Base-by-base conservation (phyloP, 2,329 filamentous ascomycete genomes). In the Fusarium setosum region DNA sequence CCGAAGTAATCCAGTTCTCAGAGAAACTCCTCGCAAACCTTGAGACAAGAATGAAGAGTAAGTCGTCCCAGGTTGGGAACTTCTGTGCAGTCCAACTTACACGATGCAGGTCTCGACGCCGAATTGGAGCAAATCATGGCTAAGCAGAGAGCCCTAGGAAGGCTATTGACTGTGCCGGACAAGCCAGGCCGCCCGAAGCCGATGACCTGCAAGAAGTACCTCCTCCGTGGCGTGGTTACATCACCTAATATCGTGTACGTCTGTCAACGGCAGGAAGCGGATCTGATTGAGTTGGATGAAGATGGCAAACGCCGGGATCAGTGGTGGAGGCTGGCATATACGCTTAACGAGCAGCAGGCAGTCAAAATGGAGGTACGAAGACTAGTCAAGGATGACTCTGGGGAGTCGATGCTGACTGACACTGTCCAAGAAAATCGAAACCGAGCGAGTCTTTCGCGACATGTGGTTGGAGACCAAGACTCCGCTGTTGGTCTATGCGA, bases 251-350 rank as follows among this genome's bases (percentile, higher is more conserved):
- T 84, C 2, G 77, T 83, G 10, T 88, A 86, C 63, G 75, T 88
- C 31, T 86, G 85, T 66, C 79, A 78, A 57, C 77, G 81, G 34
- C 69, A 76, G 15, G 79, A 80, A 53, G 72, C 73, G 5, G 76
- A 82, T 49, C 69, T 82, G 29, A 80, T 82, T 48, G 80, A 84
- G 15, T 45, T 82, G n/a, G 78, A 74, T 29, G 59, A 63, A 5
- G 50, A 75, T 4, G 65, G 63, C 23, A 63, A 68, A 20, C 59
- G 71, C 5, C 63, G 62, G 15, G 84, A 86, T 51, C 85, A 87
- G 68, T 88, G 86, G 86, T 88, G 86, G 86, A 81, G 81, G 63
- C 75, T 88, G 42, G 76, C 80, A 32, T 85, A 82, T 61, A 71
- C 73, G 20, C 70, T 76, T 12, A 69, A 74, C 15, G 79, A 79